Conservation (phyloP, 306 rosid species). For the Gastrolobium bilobum region DNA sequence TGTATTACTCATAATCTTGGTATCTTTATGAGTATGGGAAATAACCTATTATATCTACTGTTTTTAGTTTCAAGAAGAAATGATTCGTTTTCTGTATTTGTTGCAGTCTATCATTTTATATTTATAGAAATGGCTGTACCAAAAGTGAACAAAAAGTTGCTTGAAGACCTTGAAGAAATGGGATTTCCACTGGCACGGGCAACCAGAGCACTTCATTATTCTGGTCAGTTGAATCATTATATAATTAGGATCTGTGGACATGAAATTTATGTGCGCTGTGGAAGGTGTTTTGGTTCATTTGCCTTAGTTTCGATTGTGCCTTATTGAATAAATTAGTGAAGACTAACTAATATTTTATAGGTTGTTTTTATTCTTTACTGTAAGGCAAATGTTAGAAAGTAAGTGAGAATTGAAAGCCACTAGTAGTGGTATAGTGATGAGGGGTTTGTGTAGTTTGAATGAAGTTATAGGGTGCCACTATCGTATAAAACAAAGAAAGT, state of each 20-base stretch:
- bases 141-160: slow-evolving; percentile 67
- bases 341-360: background rate
- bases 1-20: slow-evolving; percentile 3
- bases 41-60: background rate
- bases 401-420: background rate
- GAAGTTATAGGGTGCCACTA: no score
- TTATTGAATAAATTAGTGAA: background rate
- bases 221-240: slow-evolving; percentile 60
- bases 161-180: slow-evolving; percentile 67
- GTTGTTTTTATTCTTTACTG: background rate
- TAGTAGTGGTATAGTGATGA: no score
- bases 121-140: slow-evolving; percentile 66
- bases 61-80: background rate
- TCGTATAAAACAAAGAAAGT: background rate
- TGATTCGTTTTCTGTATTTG: slow-evolving; percentile 1
- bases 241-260: background rate
- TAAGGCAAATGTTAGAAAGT: background rate
- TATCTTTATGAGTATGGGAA: background rate
- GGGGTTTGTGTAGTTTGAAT: no score
- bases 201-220: slow-evolving; percentile 67
- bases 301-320: background rate
- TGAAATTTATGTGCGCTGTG: background rate
- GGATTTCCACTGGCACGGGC: slow-evolving; percentile 72
- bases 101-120: slow-evolving; percentile 40
- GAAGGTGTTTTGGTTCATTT: background rate